These are phyloP conservation scores for Perkinsus marinus DNA, from an alignment of 169 alveolate genomes.

Conservation along the genomic window DNA sequence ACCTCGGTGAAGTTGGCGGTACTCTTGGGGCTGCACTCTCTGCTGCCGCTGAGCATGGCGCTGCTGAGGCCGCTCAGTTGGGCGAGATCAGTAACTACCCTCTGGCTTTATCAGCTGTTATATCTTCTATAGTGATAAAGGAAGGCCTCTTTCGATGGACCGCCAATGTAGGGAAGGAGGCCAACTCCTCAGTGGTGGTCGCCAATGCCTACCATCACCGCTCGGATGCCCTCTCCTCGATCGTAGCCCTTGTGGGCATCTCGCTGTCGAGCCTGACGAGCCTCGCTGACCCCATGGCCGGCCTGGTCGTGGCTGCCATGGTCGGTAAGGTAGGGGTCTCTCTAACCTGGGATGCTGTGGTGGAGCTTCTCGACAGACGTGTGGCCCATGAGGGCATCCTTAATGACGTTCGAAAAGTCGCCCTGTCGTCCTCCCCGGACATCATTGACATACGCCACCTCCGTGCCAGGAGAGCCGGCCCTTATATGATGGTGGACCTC, in stretches of 20 bases:
- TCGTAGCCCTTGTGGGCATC: background rate
- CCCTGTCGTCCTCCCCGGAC: background rate
- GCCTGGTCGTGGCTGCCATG: conserved; percentile 5
- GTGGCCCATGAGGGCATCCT: background rate
- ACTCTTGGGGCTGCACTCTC: background rate
- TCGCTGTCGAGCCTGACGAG: background rate
- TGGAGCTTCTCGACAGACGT: background rate
- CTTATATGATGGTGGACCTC: background rate
- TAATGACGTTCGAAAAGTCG: background rate
- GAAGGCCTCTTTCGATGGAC: conserved; percentile 3
- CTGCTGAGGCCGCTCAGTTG: background rate
- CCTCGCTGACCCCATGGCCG: background rate
- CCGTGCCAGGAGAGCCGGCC: background rate
- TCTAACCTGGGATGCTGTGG: background rate
- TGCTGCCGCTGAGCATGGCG: background rate
- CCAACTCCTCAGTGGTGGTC: background rate
- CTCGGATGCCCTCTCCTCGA: background rate
- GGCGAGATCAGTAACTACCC: background rate
- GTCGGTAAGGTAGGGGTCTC: background rate
- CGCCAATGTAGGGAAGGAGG: background rate
- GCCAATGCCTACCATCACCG: conserved; percentile 12
- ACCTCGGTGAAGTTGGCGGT: background rate
- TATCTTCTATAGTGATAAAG: background rate
- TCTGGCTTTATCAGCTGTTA: background rate
- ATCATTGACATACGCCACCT: background rate